A percentile compares a stretch with the other conserved stretches of the same genome.
These are phyloP conservation scores for Kalanchoe fedtschenkoi DNA, from an alignment of 164 flowering plant species.

Conservation along the genomic window DNA sequence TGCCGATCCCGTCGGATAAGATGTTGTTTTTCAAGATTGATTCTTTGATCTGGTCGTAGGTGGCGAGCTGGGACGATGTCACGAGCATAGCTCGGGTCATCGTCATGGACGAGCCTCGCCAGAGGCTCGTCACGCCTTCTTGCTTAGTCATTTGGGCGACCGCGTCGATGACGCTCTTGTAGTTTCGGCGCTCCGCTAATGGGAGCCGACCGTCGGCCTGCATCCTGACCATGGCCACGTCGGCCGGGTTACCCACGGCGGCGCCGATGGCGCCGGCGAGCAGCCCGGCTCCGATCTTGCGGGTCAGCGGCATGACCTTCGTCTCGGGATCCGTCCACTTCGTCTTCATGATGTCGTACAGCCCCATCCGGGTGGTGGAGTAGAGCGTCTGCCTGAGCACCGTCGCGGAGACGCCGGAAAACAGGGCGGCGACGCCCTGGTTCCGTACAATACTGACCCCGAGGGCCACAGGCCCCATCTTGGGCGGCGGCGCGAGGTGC, in stretches of 20 bases:
- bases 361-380: constrained; percentile 88
- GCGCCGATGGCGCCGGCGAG: constrained; percentile 82
- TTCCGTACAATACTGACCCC: constrained; percentile 44
- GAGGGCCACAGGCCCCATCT: constrained; percentile 44
- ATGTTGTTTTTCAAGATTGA: constrained; percentile 35
- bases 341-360: constrained; percentile 60
- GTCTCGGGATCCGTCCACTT: constrained; percentile 65
- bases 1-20: constrained; percentile 73
- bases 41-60: constrained; percentile 86
- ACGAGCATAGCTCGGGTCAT: constrained; percentile 91
- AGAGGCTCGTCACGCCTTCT: constrained; percentile 63
- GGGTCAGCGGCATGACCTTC: constrained; percentile 37
- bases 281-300: constrained; percentile 60
- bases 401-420: constrained; percentile 84
- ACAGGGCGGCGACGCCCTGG: constrained; percentile 60
- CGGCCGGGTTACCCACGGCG: constrained; percentile 86
- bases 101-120: constrained; percentile 87
- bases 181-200: constrained; percentile 55
- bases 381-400: constrained; percentile 78
- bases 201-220: constrained; percentile 94
- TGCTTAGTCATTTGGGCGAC: constrained; percentile 42
- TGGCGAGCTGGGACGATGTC: constrained; percentile 84
- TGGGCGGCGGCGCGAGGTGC: constrained; percentile 15
- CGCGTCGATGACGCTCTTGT: constrained; percentile 69
- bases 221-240: constrained; percentile 94